Evolutionary conservation across 306 rosid species (phyloP).

Genomic region (barrel medic (Medicago truncatula)): MtrunA17r5.0-ANR NC_053048.1:41047501-41048000

Average conservation of each 20-base stretch:
- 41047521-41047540: too few species aligned
- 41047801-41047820: neutral
- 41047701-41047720: neutral
- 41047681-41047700: neutral
- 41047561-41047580: too few species aligned
- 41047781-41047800: neutral
- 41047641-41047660: neutral
- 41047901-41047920: neutral
- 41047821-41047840: neutral
- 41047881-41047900: slow-evolving; percentile 11
- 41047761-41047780: slow-evolving; percentile 1
- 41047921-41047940: slow-evolving; percentile 20
- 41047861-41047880: slow-evolving; percentile 18
- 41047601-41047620: too few species aligned
- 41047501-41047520: too few species aligned
- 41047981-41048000: slow-evolving; percentile 83
- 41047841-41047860: neutral
- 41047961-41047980: slow-evolving; percentile 88
- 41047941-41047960: slow-evolving; percentile 71
- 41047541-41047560: too few species aligned
- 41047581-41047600: too few species aligned
- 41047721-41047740: neutral
- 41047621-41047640: slow-evolving; percentile 40
- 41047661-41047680: too few species aligned
- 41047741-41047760: neutral